A percentile compares a stretch with the other conserved stretches of the same genome.
These are phyloP conservation scores for Trypanosoma rangeli DNA, from an alignment of 208 protist genomes.

Conservation along the genomic window DNA sequence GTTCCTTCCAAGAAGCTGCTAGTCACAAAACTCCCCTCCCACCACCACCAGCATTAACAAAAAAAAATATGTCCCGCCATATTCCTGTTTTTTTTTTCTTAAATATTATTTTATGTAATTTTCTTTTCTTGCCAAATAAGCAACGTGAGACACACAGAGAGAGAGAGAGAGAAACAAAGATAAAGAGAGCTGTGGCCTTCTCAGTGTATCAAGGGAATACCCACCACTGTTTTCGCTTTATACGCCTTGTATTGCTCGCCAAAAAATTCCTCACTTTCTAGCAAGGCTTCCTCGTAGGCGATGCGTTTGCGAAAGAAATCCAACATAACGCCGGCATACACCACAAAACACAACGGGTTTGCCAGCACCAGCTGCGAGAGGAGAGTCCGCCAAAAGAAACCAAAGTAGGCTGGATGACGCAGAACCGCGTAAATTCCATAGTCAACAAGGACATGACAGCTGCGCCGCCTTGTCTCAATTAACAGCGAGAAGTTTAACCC, in stretches of 20 bases:
- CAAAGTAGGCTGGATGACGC: slow-evolving; percentile 96
- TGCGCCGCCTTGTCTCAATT: slow-evolving; percentile 63
- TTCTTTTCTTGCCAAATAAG: neutral
- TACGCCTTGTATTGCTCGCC: slow-evolving; percentile 88
- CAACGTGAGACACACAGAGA: neutral
- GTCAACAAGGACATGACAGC: slow-evolving; percentile 87
- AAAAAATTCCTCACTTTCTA: slow-evolving; percentile 86
- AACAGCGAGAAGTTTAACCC: slow-evolving; percentile 80
- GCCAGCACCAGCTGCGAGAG: slow-evolving; percentile 91
- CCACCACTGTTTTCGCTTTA: slow-evolving; percentile 51
- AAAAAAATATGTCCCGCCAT: neutral
- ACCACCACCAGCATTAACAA: neutral
- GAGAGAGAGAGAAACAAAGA: slow-evolving; percentile 4
- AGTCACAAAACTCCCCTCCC: neutral
- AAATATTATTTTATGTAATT: neutral
- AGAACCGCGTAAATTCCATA: slow-evolving; percentile 89
- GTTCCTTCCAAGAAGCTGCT: too few species aligned
- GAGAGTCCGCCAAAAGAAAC: slow-evolving; percentile 94
- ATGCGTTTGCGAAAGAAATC: slow-evolving; percentile 92
- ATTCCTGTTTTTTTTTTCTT: slow-evolving; percentile 4
- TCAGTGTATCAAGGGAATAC: slow-evolving; percentile 90
- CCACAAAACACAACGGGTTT: slow-evolving; percentile 89
- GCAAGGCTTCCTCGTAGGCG: slow-evolving; percentile 80
- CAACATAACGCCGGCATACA: slow-evolving; percentile 84
- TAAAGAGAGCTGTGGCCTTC: neutral